phyloP scores from a whole-genome alignment of 2,329 filamentous ascomycete genomes.

The Colletotrichum navitas region DNA sequence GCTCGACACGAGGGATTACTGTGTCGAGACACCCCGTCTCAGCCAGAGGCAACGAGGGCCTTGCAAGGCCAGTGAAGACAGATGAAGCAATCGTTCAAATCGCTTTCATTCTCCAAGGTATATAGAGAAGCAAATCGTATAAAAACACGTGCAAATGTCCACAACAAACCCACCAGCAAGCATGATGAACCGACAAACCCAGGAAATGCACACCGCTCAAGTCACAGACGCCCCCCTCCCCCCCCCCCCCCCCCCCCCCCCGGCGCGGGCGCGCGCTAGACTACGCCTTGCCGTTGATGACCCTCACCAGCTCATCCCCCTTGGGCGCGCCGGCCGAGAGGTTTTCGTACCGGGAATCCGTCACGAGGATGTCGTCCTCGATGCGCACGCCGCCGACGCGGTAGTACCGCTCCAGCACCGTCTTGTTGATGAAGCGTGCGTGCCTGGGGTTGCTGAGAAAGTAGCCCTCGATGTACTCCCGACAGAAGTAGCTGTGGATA shows the following conservation, averaged over 20 bases:
- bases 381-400: constrained; percentile 89
- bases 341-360: constrained; percentile 83
- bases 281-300: constrained; percentile 61
- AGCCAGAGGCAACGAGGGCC: neutral
- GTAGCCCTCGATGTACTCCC: constrained; percentile 78
- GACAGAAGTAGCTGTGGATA: constrained; percentile 75
- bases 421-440: constrained; percentile 73
- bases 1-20: neutral
- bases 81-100: neutral
- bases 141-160: neutral
- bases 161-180: neutral
- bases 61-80: neutral
- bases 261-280: too few relatives aligned
- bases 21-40: neutral
- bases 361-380: constrained; percentile 90
- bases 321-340: constrained; percentile 82
- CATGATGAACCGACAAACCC: neutral
- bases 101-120: neutral
- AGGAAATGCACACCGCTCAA: neutral
- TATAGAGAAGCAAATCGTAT: neutral
- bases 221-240: neutral
- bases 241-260: too few relatives aligned
- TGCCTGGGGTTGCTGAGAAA: constrained; percentile 71
- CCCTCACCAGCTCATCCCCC: constrained; percentile 75
- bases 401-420: constrained; percentile 77